These are phyloP conservation scores for Annulohypoxylon moriforme DNA, from an alignment of 495 filamentous ascomycete genomes.

Conservation along the genomic window DNA sequence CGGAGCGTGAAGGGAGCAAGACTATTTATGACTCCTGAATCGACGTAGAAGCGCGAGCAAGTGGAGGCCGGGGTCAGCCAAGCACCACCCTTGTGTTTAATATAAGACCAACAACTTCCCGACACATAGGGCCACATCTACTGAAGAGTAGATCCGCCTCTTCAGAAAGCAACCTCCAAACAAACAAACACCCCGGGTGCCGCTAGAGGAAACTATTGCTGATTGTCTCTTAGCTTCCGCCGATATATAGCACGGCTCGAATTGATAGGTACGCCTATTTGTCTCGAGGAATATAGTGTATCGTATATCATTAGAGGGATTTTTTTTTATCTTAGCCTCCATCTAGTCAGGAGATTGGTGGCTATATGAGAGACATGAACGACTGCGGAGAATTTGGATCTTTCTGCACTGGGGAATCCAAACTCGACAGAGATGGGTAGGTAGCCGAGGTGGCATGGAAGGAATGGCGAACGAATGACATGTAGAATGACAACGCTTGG, in stretches of 20 bases:
- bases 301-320: slow-evolving; percentile 5
- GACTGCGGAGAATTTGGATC: slow-evolving; percentile 22
- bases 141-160: slow-evolving; percentile 40
- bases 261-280: slow-evolving; percentile 26
- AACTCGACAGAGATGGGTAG: slow-evolving; percentile 7
- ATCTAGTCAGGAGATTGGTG: slow-evolving; percentile 30
- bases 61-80: slow-evolving; percentile 21
- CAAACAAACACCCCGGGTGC: slow-evolving; percentile 39
- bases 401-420: slow-evolving; percentile 24
- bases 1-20: slow-evolving; percentile 31
- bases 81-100: slow-evolving; percentile 37
- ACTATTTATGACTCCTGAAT: slow-evolving; percentile 42
- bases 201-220: slow-evolving; percentile 30
- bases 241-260: slow-evolving; percentile 33
- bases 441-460: slow-evolving; percentile 32
- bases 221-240: slow-evolving; percentile 25
- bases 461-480: slow-evolving; percentile 25
- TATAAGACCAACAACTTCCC: slow-evolving; percentile 44
- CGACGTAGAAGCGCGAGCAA: slow-evolving; percentile 27
- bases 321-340: slow-evolving; percentile 5
- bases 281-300: slow-evolving; percentile 18
- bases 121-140: slow-evolving; percentile 36
- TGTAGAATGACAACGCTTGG: slow-evolving; percentile 27
- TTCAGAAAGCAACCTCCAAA: slow-evolving; percentile 22
- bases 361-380: slow-evolving; percentile 33